A percentile compares a stretch with the other conserved stretches of the same genome.
phyloP scores from a whole-genome alignment of 1,139 yeast species.

The Lodderomyces orthopsilosis region DNA sequence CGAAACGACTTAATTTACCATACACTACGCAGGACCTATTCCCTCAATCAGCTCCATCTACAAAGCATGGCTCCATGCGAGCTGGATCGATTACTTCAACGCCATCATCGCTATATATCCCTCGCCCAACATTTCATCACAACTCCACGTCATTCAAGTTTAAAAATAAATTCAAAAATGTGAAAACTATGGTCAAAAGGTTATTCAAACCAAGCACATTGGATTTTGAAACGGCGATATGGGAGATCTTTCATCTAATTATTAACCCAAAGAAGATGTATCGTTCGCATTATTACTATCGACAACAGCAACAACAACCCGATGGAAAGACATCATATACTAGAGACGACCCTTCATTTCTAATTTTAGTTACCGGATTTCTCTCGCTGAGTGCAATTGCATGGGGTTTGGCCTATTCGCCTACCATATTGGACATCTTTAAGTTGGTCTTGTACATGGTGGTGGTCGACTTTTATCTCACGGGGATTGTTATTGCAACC shows the following conservation, averaged over 20 bases:
- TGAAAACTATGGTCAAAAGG: slow-evolving; percentile 33
- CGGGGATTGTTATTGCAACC: slow-evolving; percentile 69
- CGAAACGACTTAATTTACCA: slow-evolving; percentile 33
- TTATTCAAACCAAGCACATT: slow-evolving; percentile 74
- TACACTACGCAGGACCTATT: slow-evolving; percentile 40
- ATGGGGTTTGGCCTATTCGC: slow-evolving; percentile 86
- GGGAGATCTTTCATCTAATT: slow-evolving; percentile 81
- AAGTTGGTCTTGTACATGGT: slow-evolving; percentile 77
- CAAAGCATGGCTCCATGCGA: slow-evolving; percentile 9
- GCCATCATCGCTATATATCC: slow-evolving; percentile 17
- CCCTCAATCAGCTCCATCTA: slow-evolving; percentile 22
- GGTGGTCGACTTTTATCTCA: slow-evolving; percentile 73
- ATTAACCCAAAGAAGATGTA: slow-evolving; percentile 79
- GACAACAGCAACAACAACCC: slow-evolving; percentile 24
- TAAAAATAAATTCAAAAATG: slow-evolving; percentile 14
- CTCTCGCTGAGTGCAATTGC: slow-evolving; percentile 75
- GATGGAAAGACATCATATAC: slow-evolving; percentile 53
- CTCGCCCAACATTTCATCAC: slow-evolving; percentile 9
- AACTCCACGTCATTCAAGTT: slow-evolving; percentile 1
- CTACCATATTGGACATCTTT: slow-evolving; percentile 56
- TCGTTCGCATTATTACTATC: slow-evolving; percentile 74
- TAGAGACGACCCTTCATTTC: slow-evolving; percentile 88
- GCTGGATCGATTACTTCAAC: slow-evolving; percentile 24
- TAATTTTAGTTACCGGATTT: slow-evolving; percentile 63
- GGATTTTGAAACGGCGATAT: slow-evolving; percentile 87